Percentiles rank a stretch among this genome's conserved stretches.
These are phyloP conservation scores for Ogataea paradorogensis DNA, from an alignment of 805 yeast genomes.

Conservation along the genomic window DNA sequence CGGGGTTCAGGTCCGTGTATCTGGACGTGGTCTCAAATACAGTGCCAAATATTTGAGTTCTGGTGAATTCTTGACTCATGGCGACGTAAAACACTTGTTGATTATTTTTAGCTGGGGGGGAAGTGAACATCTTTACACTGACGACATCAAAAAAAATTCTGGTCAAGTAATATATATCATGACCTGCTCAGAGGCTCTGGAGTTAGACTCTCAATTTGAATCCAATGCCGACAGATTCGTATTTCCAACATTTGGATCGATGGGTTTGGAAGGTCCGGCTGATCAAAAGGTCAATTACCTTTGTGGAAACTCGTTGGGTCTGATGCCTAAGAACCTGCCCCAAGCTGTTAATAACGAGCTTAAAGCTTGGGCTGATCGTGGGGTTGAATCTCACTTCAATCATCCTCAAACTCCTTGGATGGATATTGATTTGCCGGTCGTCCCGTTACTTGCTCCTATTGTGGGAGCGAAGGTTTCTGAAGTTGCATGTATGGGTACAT, in stretches of 20 bases:
- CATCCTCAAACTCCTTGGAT: slow-evolving; percentile 80
- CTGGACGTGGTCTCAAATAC: slow-evolving; percentile 89
- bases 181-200: slow-evolving; percentile 20
- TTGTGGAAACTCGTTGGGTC: slow-evolving; percentile 93
- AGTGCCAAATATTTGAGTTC: slow-evolving; percentile 94
- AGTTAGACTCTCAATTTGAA: slow-evolving; percentile 41
- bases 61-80: slow-evolving; percentile 42
- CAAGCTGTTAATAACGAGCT: slow-evolving; percentile 61
- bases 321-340: slow-evolving; percentile 71
- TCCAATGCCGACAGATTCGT: slow-evolving; percentile 47
- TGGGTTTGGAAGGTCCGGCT: slow-evolving; percentile 44
- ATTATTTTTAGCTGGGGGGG: slow-evolving; percentile 2
- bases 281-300: slow-evolving; percentile 50
- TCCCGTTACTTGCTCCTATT: slow-evolving; percentile 64
- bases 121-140: slow-evolving; percentile 5
- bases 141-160: not conserved
- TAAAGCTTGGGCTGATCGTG: slow-evolving; percentile 78
- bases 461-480: slow-evolving; percentile 78
- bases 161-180: not conserved
- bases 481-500: slow-evolving; percentile 83
- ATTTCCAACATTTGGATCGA: slow-evolving; percentile 63
- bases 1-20: slow-evolving; percentile 91
- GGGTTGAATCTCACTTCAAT: slow-evolving; percentile 80
- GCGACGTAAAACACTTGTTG: slow-evolving; percentile 3
- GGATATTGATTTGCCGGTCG: slow-evolving; percentile 74